Evolutionary conservation across 176 grass and related monocot species (phyloP), one percentile per base, ranked within the genome.

Genomic region (Oryza punctata): DNA sequence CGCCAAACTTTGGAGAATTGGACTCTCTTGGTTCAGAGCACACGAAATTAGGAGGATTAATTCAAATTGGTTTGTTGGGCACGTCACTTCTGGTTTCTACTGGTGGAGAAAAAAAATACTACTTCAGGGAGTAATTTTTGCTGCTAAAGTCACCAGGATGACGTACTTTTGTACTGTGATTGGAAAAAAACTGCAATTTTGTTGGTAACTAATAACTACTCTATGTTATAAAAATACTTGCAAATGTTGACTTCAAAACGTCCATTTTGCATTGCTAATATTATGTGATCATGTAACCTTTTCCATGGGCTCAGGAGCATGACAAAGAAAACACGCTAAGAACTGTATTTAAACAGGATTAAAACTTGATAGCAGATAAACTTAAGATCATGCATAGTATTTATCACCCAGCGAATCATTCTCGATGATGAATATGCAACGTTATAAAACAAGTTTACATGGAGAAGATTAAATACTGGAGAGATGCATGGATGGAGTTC

Each of bases 1-100:
- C 57, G 57, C 49, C 76, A 38, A 82, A 24, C 77, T 77, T 76
- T 65, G 77, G 35, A 89, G 45, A 76, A 21, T 13, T 23, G 11
- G 11, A 29, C 23, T 81, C 0, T 77, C 8, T 66, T 79, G 66
- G 65, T 72, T 23, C 2, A 8, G 18, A 57, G 69, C 21, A 8
- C 28, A 68, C 27, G 23, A 21, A 37, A 26, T 61, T 37, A 47
- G 8, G 66, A 63, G 10, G 46, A 44, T 8, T 18, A 26, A 37
- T 14, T 40, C 10, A 71, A 15, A 45, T 12, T 24, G 37, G 12
- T 24, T 43, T 24, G 47, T 50, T 50, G 47, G 47, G 4, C 47
- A 70, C 68, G 11, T 29, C 26, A 14, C 60, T 64, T 79, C 28
- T 32, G 21, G 52, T 0, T 61, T 24, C 0, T 61, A 61, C 10